Evolutionary conservation across 2,329 filamentous ascomycete genomes (phyloP).

Genomic region (Pseudogymnoascus pannorum): DNA sequence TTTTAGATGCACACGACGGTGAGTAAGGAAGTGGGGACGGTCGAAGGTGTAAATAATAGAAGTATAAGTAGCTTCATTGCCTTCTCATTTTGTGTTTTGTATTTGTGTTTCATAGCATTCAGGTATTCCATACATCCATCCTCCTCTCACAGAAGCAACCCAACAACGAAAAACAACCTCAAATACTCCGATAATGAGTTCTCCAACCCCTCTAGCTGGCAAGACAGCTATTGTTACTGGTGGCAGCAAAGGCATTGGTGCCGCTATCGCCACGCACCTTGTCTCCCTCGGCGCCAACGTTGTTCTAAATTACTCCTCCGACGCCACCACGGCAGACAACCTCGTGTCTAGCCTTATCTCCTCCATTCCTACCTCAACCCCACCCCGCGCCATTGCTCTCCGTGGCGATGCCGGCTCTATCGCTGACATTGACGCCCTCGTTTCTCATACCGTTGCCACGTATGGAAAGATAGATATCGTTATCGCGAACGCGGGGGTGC

Average conservation of each 20-base stretch:
- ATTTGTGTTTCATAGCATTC: neutral
- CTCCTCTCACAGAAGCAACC: neutral
- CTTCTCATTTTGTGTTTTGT: neutral
- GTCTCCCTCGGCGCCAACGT: conserved; percentile 49
- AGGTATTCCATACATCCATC: neutral
- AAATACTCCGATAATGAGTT: neutral
- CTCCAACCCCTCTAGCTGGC: conserved; percentile 26
- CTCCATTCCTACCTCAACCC: conserved; percentile 20
- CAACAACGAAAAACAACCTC: neutral
- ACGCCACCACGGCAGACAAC: conserved; percentile 38
- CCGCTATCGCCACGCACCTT: conserved; percentile 49
- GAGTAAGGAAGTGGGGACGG: too few relatives aligned
- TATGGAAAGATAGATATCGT: conserved; percentile 53
- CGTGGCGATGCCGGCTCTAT: conserved; percentile 47
- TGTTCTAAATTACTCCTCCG: conserved; percentile 50
- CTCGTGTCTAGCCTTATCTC: conserved; percentile 42
- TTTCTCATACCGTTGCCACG: conserved; percentile 39
- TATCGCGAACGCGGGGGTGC: conserved; percentile 47
- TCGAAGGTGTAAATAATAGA: neutral
- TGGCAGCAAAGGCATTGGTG: conserved; percentile 52
- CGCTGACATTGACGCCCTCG: conserved; percentile 39
- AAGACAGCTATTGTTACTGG: conserved; percentile 46
- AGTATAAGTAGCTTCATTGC: neutral
- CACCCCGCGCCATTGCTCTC: conserved; percentile 40
- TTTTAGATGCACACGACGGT: too few relatives aligned